These are phyloP conservation scores for Bipolaris oryzae DNA, from an alignment of 2,329 filamentous ascomycete genomes.

Conservation along the genomic window DNA sequence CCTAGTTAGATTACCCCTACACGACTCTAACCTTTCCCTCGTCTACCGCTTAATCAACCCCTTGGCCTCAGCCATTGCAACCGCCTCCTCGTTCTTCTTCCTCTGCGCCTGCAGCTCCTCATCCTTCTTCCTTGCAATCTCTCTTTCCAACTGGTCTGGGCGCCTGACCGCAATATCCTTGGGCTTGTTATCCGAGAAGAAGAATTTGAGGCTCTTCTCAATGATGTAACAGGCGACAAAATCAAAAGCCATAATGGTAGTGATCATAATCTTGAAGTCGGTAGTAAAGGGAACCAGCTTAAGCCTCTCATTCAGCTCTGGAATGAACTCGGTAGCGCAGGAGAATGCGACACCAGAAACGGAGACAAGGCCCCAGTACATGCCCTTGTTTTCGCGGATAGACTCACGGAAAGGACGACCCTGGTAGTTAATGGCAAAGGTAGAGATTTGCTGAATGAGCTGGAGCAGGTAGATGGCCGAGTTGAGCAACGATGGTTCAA, in stretches of 20 bases:
- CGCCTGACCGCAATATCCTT: constrained; percentile 90
- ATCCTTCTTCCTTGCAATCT: constrained; percentile 70
- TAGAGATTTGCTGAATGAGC: constrained; percentile 98
- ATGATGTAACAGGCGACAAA: constrained; percentile 86
- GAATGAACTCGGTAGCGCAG: constrained; percentile 92
- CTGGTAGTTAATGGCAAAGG: constrained; percentile 99
- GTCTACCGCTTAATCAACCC: constrained; percentile 17
- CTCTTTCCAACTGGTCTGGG: constrained; percentile 82
- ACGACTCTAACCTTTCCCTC: background rate
- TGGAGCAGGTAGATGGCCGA: constrained; percentile 96
- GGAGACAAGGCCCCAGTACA: constrained; percentile 95
- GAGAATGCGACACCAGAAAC: constrained; percentile 91
- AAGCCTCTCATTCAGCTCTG: constrained; percentile 92
- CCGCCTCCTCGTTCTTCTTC: constrained; percentile 42
- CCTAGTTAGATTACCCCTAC: background rate
- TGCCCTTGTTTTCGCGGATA: constrained; percentile 92
- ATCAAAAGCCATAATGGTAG: constrained; percentile 82
- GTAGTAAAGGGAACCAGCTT: constrained; percentile 86
- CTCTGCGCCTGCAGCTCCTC: constrained; percentile 53
- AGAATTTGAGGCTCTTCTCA: constrained; percentile 80
- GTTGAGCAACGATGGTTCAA: constrained; percentile 91
- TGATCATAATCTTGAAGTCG: constrained; percentile 90
- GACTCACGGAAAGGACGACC: constrained; percentile 96
- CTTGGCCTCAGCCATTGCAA: constrained; percentile 31
- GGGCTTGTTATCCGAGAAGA: constrained; percentile 89